Evolutionary conservation across 2,329 filamentous ascomycete genomes (phyloP).

Genomic region (Claviceps humidiphila): DNA sequence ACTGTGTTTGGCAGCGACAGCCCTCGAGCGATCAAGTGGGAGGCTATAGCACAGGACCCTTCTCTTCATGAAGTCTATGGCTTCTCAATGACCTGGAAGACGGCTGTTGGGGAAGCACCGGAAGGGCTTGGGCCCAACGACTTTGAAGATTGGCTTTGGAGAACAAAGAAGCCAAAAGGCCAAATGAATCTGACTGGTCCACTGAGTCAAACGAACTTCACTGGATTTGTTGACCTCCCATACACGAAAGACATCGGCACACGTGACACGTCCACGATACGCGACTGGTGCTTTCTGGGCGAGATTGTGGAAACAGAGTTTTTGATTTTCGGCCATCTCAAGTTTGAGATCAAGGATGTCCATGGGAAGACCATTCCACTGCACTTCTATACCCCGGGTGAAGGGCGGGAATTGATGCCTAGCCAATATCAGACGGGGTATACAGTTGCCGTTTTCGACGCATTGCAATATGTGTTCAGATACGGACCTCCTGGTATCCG

Average conservation of each 20-base stretch:
- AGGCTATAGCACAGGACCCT: not conserved
- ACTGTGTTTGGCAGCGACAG: not conserved
- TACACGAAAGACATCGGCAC: not conserved
- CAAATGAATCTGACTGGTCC: not conserved
- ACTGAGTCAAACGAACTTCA: not conserved
- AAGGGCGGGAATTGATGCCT: not conserved
- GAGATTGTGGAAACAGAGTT: not conserved
- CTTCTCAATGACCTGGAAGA: not conserved
- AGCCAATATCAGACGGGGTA: not conserved
- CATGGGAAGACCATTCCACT: too few species aligned
- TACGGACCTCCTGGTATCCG: not conserved
- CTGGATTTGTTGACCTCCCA: not conserved
- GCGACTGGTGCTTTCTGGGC: not conserved
- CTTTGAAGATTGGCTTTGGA: not conserved
- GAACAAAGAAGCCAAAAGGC: not conserved
- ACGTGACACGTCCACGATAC: not conserved
- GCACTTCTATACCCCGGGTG: not conserved
- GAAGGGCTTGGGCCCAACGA: not conserved
- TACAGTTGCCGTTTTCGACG: not conserved
- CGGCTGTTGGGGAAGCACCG: not conserved
- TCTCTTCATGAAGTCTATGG: not conserved
- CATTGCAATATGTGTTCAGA: not conserved
- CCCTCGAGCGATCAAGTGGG: not conserved
- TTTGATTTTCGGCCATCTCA: too few species aligned
- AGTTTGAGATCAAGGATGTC: too few species aligned